Conservation (phyloP, 148 eudicot species). For the Arctostaphylos glauca region DNA sequence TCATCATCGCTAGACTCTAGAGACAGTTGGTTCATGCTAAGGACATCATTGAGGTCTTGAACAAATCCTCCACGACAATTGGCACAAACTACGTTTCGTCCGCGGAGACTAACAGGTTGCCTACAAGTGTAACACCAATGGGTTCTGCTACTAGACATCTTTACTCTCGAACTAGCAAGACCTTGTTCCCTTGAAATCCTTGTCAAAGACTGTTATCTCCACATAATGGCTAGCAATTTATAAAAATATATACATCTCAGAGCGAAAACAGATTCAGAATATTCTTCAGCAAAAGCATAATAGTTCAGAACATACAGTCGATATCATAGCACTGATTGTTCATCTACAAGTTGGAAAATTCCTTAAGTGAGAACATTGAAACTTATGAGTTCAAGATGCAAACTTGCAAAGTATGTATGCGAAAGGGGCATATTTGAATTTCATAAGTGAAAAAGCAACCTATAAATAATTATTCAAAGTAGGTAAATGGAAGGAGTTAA, state of each 20-base stretch:
- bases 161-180: not conserved
- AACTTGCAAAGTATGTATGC: not conserved
- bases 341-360: not conserved
- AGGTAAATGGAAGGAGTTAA: not conserved
- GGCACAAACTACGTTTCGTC: conserved; percentile 27
- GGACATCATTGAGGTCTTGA: conserved; percentile 38
- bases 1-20: conserved; percentile 5
- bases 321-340: not conserved
- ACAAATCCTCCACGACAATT: conserved; percentile 42
- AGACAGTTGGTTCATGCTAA: conserved; percentile 15
- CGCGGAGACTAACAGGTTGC: conserved; percentile 35
- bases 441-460: not conserved
- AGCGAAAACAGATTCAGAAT: not conserved
- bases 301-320: not conserved
- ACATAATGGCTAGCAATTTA: conserved; percentile 1
- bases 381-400: not conserved
- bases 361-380: not conserved
- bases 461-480: not conserved
- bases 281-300: not conserved
- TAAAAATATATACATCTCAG: not conserved
- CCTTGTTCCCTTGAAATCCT: conserved; percentile 5
- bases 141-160: conserved; percentile 35
- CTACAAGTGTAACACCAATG: conserved; percentile 52
- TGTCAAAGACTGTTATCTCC: conserved; percentile 7
- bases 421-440: too few species aligned